Evolutionary conservation across 129 eudicot species (phyloP).

Genomic region (Ambrosia trifida): DNA sequence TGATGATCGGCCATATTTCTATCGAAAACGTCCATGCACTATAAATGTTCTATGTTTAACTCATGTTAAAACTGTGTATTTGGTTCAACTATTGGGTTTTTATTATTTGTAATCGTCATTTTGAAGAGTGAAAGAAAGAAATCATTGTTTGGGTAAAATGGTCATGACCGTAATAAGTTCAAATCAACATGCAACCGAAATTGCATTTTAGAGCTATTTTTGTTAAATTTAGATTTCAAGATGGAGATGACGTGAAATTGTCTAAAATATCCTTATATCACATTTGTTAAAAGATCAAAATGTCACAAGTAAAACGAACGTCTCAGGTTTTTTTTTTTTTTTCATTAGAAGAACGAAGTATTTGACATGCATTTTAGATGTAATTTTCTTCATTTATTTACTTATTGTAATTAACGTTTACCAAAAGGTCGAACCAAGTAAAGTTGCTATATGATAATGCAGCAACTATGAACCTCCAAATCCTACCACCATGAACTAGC

Average conservation of each 20-base stretch:
- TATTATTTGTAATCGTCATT: not conserved
- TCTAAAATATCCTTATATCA: not conserved
- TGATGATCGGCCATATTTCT: no score
- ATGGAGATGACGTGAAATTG: not conserved
- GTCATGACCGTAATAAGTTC: not conserved
- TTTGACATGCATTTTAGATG: not conserved
- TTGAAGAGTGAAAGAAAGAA: not conserved
- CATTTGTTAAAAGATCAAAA: not conserved
- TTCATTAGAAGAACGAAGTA: not conserved
- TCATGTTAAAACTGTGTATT: no score
- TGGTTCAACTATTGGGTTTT: no score
- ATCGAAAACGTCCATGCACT: no score
- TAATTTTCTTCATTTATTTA: not conserved
- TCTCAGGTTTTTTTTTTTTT: not conserved
- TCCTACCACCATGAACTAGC: no score
- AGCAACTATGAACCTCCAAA: no score
- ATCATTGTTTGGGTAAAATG: not conserved
- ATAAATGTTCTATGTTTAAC: no score
- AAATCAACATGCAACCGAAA: conserved; percentile 18
- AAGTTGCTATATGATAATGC: no score
- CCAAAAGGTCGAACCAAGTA: not conserved
- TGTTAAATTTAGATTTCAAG: conserved; percentile 11
- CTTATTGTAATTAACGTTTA: not conserved
- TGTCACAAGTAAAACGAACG: not conserved
- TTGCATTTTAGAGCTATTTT: not conserved